Evolutionary conservation across 208 protist genomes (phyloP).

Genomic region (Trichomonas vaginalis): DNA sequence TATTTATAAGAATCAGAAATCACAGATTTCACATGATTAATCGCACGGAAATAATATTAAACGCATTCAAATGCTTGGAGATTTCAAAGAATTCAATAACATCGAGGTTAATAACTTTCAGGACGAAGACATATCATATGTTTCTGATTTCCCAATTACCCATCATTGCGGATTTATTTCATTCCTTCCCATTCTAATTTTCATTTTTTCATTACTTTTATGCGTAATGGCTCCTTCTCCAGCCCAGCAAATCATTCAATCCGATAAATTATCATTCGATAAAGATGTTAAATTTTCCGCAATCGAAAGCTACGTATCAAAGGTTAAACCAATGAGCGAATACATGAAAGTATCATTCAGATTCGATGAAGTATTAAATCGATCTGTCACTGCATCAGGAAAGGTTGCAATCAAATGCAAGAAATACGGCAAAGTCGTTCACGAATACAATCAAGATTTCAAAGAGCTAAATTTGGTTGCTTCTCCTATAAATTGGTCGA

Average conservation of each 20-base stretch:
- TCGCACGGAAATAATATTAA: no score
- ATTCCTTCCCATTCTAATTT: not conserved
- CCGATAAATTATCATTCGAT: not conserved
- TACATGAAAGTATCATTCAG: not conserved
- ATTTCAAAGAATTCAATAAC: not conserved
- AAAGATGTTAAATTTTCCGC: not conserved
- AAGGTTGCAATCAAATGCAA: not conserved
- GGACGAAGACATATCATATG: not conserved
- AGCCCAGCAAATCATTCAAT: not conserved
- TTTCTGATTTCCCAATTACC: not conserved
- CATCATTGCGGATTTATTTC: not conserved
- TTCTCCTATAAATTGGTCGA: not conserved
- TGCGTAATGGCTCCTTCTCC: not conserved
- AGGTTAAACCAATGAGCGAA: not conserved
- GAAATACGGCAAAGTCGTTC: not conserved
- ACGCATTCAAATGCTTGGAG: not conserved
- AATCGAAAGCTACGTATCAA: not conserved
- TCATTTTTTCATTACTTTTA: not conserved
- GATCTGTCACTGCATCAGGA: not conserved
- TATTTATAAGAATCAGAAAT: no score
- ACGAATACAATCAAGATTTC: not conserved
- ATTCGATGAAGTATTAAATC: not conserved
- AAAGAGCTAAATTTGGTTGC: not conserved
- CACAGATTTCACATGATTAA: no score
- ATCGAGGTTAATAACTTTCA: not conserved